A percentile compares a stretch with the other conserved stretches of the same genome.
Conservation (phyloP, 2,329 filamentous ascomycete genomes). For the Verticillium nonalfalfae region DNA sequence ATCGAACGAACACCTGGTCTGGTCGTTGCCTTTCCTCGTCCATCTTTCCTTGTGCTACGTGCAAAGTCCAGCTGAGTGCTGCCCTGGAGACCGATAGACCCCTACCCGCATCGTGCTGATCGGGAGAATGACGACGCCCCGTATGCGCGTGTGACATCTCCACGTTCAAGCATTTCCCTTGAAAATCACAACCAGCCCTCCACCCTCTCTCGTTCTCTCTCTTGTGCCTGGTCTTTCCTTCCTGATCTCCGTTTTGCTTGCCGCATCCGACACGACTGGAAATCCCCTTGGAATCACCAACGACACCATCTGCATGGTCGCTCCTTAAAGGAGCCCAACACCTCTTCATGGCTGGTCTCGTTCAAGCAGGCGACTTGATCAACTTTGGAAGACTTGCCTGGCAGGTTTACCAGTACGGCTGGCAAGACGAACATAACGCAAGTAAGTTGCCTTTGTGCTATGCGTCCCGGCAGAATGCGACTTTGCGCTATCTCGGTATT, state of each 20-base stretch:
- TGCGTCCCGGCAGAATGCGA: background rate
- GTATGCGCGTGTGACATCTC: background rate
- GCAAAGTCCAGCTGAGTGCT: background rate
- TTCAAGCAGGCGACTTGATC: constrained; percentile 23
- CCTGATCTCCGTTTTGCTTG: background rate
- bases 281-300: background rate
- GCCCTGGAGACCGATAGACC: background rate
- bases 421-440: constrained; percentile 23
- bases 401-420: constrained; percentile 23
- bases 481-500: background rate
- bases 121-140: background rate
- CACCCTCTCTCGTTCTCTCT: background rate
- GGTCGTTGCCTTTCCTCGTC: background rate
- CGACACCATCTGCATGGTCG: background rate
- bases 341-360: constrained; percentile 6
- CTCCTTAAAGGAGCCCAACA: background rate
- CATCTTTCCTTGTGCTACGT: background rate
- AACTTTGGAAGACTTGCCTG: constrained; percentile 23
- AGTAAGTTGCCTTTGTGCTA: constrained; percentile 16
- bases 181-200: background rate
- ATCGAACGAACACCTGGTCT: background rate
- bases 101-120: background rate
- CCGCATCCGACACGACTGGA: background rate
- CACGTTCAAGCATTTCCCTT: background rate
- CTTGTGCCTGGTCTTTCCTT: background rate